Evolutionary conservation across 2,329 filamentous ascomycete species (phyloP), one percentile per base, ranked within the genome.

Genomic region (Phialophora chinensis): DNA sequence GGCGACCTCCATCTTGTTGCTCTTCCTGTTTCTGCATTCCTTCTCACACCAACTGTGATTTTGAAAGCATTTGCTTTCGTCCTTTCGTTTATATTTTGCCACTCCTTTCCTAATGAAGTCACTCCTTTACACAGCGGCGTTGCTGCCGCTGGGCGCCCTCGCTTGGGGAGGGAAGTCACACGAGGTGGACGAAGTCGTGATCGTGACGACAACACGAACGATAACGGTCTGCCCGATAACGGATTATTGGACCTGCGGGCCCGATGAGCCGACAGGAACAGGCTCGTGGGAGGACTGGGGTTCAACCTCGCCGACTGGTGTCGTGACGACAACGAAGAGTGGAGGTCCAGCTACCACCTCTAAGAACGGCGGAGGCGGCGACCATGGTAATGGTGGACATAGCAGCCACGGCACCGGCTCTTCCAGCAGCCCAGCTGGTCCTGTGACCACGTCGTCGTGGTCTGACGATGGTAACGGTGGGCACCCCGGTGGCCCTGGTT

Each of bases 51-150:
- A 20, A 55, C 54, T 38, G 59, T 59, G 49, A 60, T 64, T 68
- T 70, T 67, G 70, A 70, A 67, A 69, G 70, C 65, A 60, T 61
- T 69, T 66, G 70, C 68, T 70, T 69, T 72, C 70, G 70, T 72
- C 70, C 70, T 60, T 62, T 72, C 70, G 56, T 72, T 72, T 66
- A 56, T 66, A 31, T 60, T 65, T 59, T 57, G 70, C 69, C 68
- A 60, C 66, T 72, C 70, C 59, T 69, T 58, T 58, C 38, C 58
- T 42, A 20, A 72, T 72, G 70, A 69, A 68, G 65, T 70, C 68
- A 50, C 65, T 70, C 52, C 62, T 63, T 42, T 72, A 70, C 59
- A 55, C 66, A 29, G 63, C 68, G 61, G 70, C 66, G 31, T 49
- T 68, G 11, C 52, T 70, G 70, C 66, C 70, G 31, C 47, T 69